Evolutionary conservation across 306 rosid genomes (phyloP).

Genomic region (Abrus pulchellus): DNA sequence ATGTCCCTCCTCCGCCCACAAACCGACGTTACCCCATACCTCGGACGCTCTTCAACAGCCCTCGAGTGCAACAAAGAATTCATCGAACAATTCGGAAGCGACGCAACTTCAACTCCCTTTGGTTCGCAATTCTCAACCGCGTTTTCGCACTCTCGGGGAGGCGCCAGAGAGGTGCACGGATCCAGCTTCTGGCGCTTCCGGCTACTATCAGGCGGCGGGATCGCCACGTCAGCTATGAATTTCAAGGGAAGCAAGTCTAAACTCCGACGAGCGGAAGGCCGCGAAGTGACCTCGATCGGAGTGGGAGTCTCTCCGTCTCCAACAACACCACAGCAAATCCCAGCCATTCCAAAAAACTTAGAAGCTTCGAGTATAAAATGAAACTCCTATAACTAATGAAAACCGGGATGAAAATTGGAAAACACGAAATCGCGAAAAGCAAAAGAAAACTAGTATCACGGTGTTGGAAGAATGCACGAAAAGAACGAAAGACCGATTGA

Average conservation of each 20-base stretch:
- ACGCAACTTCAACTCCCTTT: neutral
- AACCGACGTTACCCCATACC: slow-evolving; percentile 78
- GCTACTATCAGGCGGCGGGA: slow-evolving; percentile 36
- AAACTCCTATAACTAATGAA: no score
- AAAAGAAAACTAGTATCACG: no score
- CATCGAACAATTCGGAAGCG: neutral
- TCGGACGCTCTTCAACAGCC: slow-evolving; percentile 39
- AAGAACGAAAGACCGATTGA: neutral
- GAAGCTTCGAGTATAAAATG: no score
- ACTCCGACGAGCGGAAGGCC: slow-evolving; percentile 60
- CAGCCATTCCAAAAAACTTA: slow-evolving; percentile 62
- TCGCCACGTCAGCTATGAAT: slow-evolving; percentile 56
- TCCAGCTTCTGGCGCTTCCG: slow-evolving; percentile 69
- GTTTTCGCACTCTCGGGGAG: slow-evolving; percentile 26
- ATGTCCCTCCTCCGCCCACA: slow-evolving; percentile 93
- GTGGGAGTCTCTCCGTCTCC: slow-evolving; percentile 71
- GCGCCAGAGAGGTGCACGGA: neutral
- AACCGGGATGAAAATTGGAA: no score
- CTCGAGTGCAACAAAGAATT: neutral
- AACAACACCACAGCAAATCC: slow-evolving; percentile 76
- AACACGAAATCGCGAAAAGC: no score
- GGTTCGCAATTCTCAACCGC: slow-evolving; percentile 37
- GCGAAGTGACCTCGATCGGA: slow-evolving; percentile 52
- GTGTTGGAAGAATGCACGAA: no score
- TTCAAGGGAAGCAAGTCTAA: slow-evolving; percentile 57